phyloP scores from a whole-genome alignment of 768 basidiomycete genomes.

The Mycena capillaripes region DNA sequence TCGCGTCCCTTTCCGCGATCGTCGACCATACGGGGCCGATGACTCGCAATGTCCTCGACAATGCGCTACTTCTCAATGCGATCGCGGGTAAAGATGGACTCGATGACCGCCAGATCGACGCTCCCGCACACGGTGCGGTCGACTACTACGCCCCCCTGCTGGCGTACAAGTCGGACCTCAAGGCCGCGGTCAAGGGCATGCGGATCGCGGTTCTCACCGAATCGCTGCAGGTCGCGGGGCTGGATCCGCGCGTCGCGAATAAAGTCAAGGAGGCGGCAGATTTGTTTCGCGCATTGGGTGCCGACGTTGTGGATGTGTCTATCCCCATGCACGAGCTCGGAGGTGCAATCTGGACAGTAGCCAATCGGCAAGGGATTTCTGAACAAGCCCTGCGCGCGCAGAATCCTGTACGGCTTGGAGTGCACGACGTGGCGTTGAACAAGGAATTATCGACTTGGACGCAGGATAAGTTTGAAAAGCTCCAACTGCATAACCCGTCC shows the following conservation, averaged over 20 bases:
- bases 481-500: slow-evolving; percentile 34
- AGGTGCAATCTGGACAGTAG: slow-evolving; percentile 23
- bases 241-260: slow-evolving; percentile 52
- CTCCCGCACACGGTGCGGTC: slow-evolving; percentile 26
- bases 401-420: slow-evolving; percentile 43
- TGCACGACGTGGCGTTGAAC: slow-evolving; percentile 49
- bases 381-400: slow-evolving; percentile 37
- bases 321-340: slow-evolving; percentile 51
- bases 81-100: slow-evolving; percentile 61
- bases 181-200: slow-evolving; percentile 48
- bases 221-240: slow-evolving; percentile 46
- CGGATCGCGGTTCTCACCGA: slow-evolving; percentile 58
- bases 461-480: slow-evolving; percentile 55
- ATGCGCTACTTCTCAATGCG: slow-evolving; percentile 56
- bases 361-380: slow-evolving; percentile 32
- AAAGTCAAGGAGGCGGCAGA: slow-evolving; percentile 50
- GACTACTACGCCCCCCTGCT: slow-evolving; percentile 48
- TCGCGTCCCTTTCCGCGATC: slow-evolving; percentile 55
- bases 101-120: slow-evolving; percentile 53
- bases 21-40: slow-evolving; percentile 59
- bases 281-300: slow-evolving; percentile 53
- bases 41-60: slow-evolving; percentile 53
- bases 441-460: slow-evolving; percentile 51
- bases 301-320: slow-evolving; percentile 55
- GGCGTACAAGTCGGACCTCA: slow-evolving; percentile 43